Evolutionary conservation across 2,329 filamentous ascomycete genomes (phyloP).

Genomic region (Fusarium tanahbumbuense): DNA sequence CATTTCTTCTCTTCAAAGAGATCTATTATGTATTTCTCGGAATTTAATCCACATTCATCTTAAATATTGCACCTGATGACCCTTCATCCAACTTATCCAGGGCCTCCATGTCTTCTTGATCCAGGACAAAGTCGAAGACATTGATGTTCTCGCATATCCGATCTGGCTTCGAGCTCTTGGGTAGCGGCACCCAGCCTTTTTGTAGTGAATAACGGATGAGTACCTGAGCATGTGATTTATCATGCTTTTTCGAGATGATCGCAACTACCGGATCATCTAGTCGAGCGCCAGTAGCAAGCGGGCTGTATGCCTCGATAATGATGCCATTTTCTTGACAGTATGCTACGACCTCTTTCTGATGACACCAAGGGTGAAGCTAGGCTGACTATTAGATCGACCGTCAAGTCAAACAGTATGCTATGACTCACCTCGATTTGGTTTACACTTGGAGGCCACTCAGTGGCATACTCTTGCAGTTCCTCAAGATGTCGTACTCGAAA

Average conservation of each 20-base stretch:
- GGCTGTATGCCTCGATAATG: constrained; percentile 56
- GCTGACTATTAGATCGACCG: neutral
- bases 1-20: neutral
- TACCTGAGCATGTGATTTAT: constrained; percentile 71
- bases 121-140: constrained; percentile 70
- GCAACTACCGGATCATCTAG: constrained; percentile 67
- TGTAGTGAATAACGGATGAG: constrained; percentile 77
- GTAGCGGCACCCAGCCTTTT: constrained; percentile 75
- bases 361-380: constrained; percentile 79
- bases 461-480: constrained; percentile 74
- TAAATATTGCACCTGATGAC: constrained; percentile 47
- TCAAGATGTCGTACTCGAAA: constrained; percentile 76
- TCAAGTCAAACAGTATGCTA: neutral
- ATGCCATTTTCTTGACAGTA: constrained; percentile 84
- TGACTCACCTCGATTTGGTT: constrained; percentile 77
- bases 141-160: constrained; percentile 71
- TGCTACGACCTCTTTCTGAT: constrained; percentile 57
- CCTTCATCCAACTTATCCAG: constrained; percentile 50
- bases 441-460: constrained; percentile 75
- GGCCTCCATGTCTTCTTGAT: constrained; percentile 64
- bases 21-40: neutral
- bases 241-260: constrained; percentile 67
- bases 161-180: constrained; percentile 71
- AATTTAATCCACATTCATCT: constrained; percentile 42
- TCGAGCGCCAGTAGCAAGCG: constrained; percentile 50